Evolutionary conservation across 352 stramenopile species (phyloP), one percentile per base, ranked within the genome.

Genomic region (Phytophthora chlamydospora): DNA sequence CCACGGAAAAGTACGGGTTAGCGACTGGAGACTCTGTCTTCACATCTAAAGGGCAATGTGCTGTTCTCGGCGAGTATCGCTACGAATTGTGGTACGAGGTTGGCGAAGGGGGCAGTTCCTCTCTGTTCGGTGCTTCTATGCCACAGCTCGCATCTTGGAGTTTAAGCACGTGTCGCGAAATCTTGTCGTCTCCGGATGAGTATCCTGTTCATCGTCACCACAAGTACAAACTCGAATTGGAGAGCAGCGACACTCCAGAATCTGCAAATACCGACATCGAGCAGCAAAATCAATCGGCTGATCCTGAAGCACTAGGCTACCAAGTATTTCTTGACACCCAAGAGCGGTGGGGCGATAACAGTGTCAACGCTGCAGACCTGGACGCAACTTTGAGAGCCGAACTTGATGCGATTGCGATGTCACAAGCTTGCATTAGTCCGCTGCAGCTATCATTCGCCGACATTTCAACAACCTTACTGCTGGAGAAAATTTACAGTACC

Each of bases 11-110:
- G 4, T 91, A 87, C 35, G 76, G 82, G 0, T 34, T 93, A 4
- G 52, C 60, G 1, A 44, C 27, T 14, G 76, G 83, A 1, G 85
- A 95, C 40, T 64, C 68, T 1, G 66, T 93, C 6, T 90, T 91
- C 51, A 91, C 73, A 2, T 62, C 68, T 7, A 82, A 78, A 39
- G 82, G 83, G 9, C 74, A 85, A 45, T 89, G 73, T 13, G 66
- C 72, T n/a, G 71, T 90, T 3, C 50, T 93, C 9, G 85, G 85
- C 0, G 75, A 80, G 10, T 73, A 71, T 44, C 72, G 86, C 6
- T 77, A 93, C 56, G 73, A 85, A 29, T 64, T 93, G 32, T 93
- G 80, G 80, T 91, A 88, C 36, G 83, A 91, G 65, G 40, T 71
- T 19, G 70, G 68, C 9, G 61, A 73, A 16, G 61, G 12, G 4